Evolutionary conservation across 208 protist species (phyloP), one percentile per base, ranked within the genome.

Genomic region (Herpetomonas samuelpessoai): DNA sequence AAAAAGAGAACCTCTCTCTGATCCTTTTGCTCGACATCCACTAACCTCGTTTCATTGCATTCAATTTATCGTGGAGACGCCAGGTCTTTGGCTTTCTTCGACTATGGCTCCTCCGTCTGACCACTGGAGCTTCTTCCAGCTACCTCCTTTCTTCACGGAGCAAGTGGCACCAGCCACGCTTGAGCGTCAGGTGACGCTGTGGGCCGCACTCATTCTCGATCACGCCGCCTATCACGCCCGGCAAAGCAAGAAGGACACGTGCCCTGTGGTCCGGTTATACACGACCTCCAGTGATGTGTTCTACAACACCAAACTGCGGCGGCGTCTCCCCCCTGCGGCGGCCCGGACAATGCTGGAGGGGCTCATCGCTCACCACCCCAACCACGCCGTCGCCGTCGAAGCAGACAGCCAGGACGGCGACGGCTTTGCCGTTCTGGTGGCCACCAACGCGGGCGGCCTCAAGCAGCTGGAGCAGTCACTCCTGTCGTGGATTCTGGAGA

Each of bases 61-160:
- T n/a, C n/a, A n/a, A n/a, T n/a, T n/a, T n/a, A n/a, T n/a, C n/a
- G n/a, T n/a, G n/a, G n/a, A n/a, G n/a, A n/a, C n/a, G n/a, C n/a
- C n/a, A n/a, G n/a, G n/a, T n/a, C n/a, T n/a, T n/a, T n/a, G n/a
- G n/a, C n/a, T n/a, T n/a, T n/a, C n/a, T n/a, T n/a, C n/a, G n/a
- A n/a, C n/a, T 6, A 50, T 53, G 4, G 16, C 14, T 1, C 62
- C 72, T 57, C 46, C 72, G 2, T 72, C 76, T 2, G 78, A 81
- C 54, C 82, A 90, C 61, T 95, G 88, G 86, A 71, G 49, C 18
- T 91, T 92, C 55, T 95, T 81, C 56, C 57, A 79, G 56, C 75
- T 95, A 4, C 88, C 88, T 9, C 88, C 88, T 10, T 95, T 95
- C 53, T 95, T 95, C 51, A 92, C 88, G 18, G 39, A 76, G 66